These are phyloP conservation scores for Actinomortierella ambigua DNA, from an alignment of 371 early-diverging fungal species.

Conservation along the genomic window DNA sequence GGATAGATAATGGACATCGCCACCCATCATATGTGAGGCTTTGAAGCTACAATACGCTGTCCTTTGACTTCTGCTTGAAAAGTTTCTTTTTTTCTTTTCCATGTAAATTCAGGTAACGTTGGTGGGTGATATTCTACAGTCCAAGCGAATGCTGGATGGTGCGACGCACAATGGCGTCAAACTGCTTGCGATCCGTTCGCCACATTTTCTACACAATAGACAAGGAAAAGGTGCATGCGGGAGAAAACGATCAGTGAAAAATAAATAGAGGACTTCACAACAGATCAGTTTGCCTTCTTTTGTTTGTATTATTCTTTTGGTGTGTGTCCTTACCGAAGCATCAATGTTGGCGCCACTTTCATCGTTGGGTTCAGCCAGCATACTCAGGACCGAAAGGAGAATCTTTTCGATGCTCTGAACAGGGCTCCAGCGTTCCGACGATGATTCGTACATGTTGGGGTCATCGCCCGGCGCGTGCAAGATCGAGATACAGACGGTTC, in stretches of 20 bases:
- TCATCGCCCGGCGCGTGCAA: conserved; percentile 99
- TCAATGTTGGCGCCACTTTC: conserved; percentile 98
- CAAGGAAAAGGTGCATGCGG: neutral
- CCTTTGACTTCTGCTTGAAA: too few relatives aligned
- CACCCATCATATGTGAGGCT: too few relatives aligned
- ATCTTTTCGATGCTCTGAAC: conserved; percentile 99
- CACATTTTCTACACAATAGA: conserved; percentile 75
- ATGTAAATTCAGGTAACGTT: too few relatives aligned
- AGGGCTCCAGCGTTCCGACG: conserved; percentile 94
- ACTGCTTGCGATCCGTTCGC: conserved; percentile 83
- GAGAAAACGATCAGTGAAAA: too few relatives aligned
- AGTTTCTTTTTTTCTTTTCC: too few relatives aligned
- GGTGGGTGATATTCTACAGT: conserved; percentile 39
- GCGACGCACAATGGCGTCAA: conserved; percentile 79
- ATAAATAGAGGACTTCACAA: conserved; percentile 29
- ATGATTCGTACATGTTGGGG: conserved; percentile 93
- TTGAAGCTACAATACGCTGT: too few relatives aligned
- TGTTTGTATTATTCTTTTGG: conserved; percentile 33
- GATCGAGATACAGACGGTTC: conserved; percentile 98
- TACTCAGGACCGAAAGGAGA: conserved; percentile 90
- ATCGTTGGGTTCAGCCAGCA: conserved; percentile 96
- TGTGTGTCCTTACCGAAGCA: conserved; percentile 80
- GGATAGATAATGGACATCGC: too few relatives aligned
- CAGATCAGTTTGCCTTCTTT: conserved; percentile 30
- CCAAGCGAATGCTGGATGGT: conserved; percentile 79